Conservation (phyloP, 441 rosid genomes). For the Arabidopsis hybrid region DNA sequence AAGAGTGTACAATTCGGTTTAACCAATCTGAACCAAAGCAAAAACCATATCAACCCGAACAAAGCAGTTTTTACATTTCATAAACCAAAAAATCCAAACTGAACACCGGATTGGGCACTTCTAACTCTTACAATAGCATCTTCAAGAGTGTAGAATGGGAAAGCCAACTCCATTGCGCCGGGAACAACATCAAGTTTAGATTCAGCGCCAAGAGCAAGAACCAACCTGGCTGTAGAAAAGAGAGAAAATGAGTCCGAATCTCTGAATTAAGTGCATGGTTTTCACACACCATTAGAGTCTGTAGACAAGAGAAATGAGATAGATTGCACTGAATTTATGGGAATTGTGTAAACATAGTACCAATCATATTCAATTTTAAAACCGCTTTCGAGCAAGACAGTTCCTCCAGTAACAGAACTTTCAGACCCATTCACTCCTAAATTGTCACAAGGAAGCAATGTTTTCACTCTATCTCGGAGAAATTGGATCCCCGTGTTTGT, state of each 20-base stretch:
- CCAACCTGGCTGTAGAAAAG: conserved; percentile 90
- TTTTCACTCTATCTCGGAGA: conserved; percentile 78
- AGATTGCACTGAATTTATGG: not conserved
- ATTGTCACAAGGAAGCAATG: conserved; percentile 72
- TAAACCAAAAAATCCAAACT: not conserved
- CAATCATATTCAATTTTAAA: conserved; percentile 88
- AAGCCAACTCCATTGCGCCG: conserved; percentile 88
- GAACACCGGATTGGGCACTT: not conserved
- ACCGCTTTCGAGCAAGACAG: conserved; percentile 87
- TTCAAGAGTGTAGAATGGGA: conserved; percentile 85
- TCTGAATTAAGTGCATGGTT: not conserved
- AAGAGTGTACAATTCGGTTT: conserved; percentile 2
- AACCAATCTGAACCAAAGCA: not conserved
- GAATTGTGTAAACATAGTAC: conserved; percentile 52
- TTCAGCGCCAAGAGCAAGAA: conserved; percentile 98
- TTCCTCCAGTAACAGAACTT: conserved; percentile 68
- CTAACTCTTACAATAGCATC: conserved; percentile 80
- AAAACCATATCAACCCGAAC: conserved; percentile 7
- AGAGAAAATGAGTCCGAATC: conserved; percentile 49
- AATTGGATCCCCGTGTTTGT: conserved; percentile 75
- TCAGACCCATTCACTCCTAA: conserved; percentile 56
- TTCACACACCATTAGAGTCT: conserved; percentile 10
- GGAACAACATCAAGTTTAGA: conserved; percentile 81
- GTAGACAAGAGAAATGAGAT: conserved; percentile 12
- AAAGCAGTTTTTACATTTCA: conserved; percentile 7